Percentiles rank a stretch among this genome's conserved stretches.
phyloP scores from a whole-genome alignment of 768 basidiomycete species.

The Auricularia heimuer region DNA sequence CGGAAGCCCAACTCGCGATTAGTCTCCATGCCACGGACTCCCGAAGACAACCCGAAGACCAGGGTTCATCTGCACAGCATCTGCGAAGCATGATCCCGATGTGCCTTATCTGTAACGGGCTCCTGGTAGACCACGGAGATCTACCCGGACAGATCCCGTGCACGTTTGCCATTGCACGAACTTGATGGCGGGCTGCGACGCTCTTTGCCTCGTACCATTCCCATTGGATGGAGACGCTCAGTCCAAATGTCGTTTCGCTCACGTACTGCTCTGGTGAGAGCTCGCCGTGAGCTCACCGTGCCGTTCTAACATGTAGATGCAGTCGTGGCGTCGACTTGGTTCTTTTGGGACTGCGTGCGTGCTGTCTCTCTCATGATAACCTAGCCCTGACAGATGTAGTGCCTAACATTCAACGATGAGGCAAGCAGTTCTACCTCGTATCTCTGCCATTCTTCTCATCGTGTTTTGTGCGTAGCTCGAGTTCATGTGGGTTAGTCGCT shows the following conservation, averaged over 20 bases:
- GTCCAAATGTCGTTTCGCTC: neutral
- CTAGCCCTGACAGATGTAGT: neutral
- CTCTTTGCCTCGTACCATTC: neutral
- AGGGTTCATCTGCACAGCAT: no score
- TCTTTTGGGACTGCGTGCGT: neutral
- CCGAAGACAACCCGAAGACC: no score
- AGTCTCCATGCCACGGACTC: no score
- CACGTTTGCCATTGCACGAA: no score
- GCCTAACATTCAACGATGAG: neutral
- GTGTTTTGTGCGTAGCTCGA: neutral
- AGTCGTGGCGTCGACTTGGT: neutral
- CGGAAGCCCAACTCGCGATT: no score
- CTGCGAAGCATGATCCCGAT: no score
- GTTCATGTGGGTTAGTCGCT: slow-evolving; percentile 1
- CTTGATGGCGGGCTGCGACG: no score
- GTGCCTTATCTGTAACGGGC: no score
- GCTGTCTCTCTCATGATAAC: neutral
- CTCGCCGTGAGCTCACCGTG: neutral
- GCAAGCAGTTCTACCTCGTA: neutral
- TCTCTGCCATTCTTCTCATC: neutral
- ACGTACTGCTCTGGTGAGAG: neutral
- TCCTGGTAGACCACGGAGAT: no score
- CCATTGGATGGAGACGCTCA: neutral
- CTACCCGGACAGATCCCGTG: no score
- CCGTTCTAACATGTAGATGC: neutral